phyloP scores from a whole-genome alignment of 106 monocot genomes.

The Gastrodia elata region DNA sequence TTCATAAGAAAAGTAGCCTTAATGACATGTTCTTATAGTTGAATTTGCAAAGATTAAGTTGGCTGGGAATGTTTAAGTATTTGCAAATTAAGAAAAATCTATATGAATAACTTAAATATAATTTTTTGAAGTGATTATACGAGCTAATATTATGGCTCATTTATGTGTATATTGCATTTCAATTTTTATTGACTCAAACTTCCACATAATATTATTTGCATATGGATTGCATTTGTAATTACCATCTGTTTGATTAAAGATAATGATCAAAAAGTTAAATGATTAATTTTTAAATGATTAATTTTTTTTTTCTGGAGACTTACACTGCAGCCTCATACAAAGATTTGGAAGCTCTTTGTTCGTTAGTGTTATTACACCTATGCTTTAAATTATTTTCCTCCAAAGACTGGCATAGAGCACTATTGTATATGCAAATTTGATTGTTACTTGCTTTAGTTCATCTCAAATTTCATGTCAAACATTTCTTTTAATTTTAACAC shows the following conservation, averaged over 20 bases:
- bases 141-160: background rate
- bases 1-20: background rate
- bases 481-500: too few relatives aligned
- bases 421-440: too few relatives aligned
- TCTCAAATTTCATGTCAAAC: too few relatives aligned
- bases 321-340: background rate
- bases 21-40: background rate
- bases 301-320: background rate
- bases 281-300: background rate
- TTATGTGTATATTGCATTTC: background rate
- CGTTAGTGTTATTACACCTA: background rate
- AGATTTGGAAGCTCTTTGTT: background rate
- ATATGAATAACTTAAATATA: background rate
- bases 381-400: too few relatives aligned
- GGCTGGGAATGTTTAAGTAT: background rate
- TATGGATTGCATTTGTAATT: background rate
- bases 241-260: background rate
- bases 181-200: background rate
- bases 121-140: background rate
- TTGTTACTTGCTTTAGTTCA: too few relatives aligned
- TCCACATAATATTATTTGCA: background rate
- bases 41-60: background rate
- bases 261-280: background rate
- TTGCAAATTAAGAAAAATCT: background rate
- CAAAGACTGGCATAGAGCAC: too few relatives aligned